Evolutionary conservation across 1,284 basidiomycete genomes (phyloP), one percentile per base, ranked within the genome.

Genomic region (Agroathelia rolfsii): DNA sequence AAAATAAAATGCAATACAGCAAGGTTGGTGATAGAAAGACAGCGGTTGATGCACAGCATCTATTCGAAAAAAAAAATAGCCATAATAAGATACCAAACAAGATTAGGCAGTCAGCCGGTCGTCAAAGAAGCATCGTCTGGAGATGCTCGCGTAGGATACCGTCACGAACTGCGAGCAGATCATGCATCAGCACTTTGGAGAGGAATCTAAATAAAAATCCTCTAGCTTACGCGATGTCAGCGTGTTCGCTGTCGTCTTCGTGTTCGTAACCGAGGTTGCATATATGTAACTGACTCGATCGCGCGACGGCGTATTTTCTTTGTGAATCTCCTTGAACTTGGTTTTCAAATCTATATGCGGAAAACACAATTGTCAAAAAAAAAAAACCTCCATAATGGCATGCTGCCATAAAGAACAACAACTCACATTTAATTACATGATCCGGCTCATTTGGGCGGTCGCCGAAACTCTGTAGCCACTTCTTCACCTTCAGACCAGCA

Each of bases 361-460:
- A n/a, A n/a, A n/a, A n/a, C n/a, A n/a, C n/a, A n/a, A n/a, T n/a
- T n/a, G n/a, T n/a, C 4, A 30, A 36, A 11, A n/a, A 25, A 12
- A 27, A 32, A 5, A 17, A 8, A 7, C 16, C 11, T 18, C 18
- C 16, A 28, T 11, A 14, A 24, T 24, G n/a, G 17, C 12, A 30
- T 32, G 34, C 24, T 27, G 19, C 14, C 11, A 19, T 18, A 12
- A 24, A 17, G 25, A 30, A 31, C 23, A 8, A 18, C 42, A 14
- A 44, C 62, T 38, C 35, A 70, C 69, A 70, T 52, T 62, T 65
- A 9, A 64, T 55, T 22, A 64, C 62, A 18, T 58, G 45, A 28
- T 59, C 62, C 6, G 61, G 55, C 41, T 76, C 72, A 44, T 78
- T 78, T 12, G 68, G 63, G 30, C 67, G 61, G 38, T 72, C 64